Evolutionary conservation across 305 asterid species (phyloP).

Genomic region (Fraxinus ornus): DNA sequence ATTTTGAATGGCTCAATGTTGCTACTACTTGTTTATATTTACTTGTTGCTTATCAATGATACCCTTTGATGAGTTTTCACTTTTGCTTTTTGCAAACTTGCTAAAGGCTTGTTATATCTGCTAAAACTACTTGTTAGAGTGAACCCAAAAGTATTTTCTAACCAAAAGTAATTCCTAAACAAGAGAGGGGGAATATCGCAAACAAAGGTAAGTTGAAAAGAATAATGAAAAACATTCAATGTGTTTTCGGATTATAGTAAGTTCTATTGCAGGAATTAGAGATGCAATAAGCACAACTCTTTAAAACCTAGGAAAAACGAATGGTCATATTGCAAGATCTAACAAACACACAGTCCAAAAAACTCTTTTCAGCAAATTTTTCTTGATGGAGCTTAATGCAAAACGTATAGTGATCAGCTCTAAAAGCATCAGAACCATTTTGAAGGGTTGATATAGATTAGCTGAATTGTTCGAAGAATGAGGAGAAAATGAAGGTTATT

Average conservation of each 20-base stretch:
- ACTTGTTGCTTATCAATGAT: neutral
- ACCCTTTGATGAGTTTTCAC: neutral
- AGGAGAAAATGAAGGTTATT: slow-evolving; percentile 33
- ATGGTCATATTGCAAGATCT: neutral
- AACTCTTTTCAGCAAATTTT: neutral
- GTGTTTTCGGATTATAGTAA: neutral
- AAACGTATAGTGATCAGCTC: neutral
- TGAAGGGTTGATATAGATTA: neutral
- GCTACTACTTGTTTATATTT: neutral
- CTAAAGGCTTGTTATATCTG: neutral
- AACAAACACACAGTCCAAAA: neutral
- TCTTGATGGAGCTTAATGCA: neutral
- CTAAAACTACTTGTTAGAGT: too few relatives aligned
- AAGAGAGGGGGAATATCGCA: neutral
- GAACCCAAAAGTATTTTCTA: neutral
- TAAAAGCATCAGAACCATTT: neutral
- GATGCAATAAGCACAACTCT: neutral
- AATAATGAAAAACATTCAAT: neutral
- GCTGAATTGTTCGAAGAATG: neutral
- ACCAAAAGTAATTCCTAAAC: neutral
- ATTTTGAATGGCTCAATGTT: neutral
- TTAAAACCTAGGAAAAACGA: neutral
- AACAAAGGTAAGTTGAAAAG: neutral
- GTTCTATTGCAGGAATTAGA: neutral
- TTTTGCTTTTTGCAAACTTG: neutral